Percentiles rank a stretch among this genome's conserved stretches.
These are phyloP conservation scores for Gilbertella persicaria DNA, from an alignment of 371 early-diverging fungal species.

Conservation along the genomic window DNA sequence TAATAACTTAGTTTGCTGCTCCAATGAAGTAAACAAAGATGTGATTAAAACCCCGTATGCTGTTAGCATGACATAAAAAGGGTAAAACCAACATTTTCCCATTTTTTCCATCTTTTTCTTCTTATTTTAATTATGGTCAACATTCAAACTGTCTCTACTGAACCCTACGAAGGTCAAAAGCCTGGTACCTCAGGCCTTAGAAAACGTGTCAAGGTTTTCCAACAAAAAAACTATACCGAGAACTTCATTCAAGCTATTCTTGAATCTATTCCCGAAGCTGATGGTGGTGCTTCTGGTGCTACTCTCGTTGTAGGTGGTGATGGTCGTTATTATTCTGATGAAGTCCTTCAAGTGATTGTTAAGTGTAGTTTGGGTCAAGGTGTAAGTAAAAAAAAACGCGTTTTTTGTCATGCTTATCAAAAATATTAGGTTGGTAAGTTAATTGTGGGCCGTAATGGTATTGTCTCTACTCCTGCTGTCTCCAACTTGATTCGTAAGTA, in stretches of 20 bases:
- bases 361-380: slow-evolving; percentile 85
- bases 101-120: slow-evolving; percentile 10
- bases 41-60: no score
- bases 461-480: slow-evolving; percentile 94
- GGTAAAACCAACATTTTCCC: no score
- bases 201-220: slow-evolving; percentile 94
- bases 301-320: slow-evolving; percentile 96
- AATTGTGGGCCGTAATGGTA: slow-evolving; percentile 91
- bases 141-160: slow-evolving; percentile 60
- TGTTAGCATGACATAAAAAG: no score
- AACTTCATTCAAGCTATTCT: slow-evolving; percentile 91
- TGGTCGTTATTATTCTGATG: slow-evolving; percentile 88
- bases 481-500: slow-evolving; percentile 91
- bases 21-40: no score
- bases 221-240: slow-evolving; percentile 93
- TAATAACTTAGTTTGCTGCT: no score
- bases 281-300: slow-evolving; percentile 69
- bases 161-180: slow-evolving; percentile 89
- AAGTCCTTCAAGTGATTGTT: slow-evolving; percentile 90
- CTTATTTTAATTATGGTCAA: slow-evolving; percentile 21
- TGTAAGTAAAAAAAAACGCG: slow-evolving; percentile 49
- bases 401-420: slow-evolving; percentile 1
- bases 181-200: slow-evolving; percentile 97
- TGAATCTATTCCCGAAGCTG: slow-evolving; percentile 73
- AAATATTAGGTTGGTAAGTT: slow-evolving; percentile 73